Conservation (phyloP, 1,284 basidiomycete genomes). For the Ceratobasidium sp. region DNA sequence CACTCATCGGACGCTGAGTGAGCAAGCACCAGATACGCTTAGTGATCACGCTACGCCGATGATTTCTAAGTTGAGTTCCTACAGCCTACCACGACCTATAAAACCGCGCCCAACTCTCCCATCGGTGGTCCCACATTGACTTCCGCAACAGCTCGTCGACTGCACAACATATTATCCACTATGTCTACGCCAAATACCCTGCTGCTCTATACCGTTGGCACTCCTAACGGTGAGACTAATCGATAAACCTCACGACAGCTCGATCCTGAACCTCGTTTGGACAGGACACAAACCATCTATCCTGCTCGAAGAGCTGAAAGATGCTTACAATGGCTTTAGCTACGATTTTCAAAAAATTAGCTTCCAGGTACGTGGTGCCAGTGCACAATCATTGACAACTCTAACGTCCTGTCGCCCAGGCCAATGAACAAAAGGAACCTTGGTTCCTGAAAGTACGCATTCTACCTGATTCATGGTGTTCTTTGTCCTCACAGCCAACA, state of each 20-base stretch:
- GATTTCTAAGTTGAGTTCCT: neutral
- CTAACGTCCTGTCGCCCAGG: constrained; percentile 45
- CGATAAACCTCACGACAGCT: neutral
- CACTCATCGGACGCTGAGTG: constrained; percentile 15
- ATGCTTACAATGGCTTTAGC: constrained; percentile 65
- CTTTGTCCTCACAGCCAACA: neutral
- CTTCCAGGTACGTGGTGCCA: constrained; percentile 53
- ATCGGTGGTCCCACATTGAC: neutral
- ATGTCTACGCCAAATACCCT: constrained; percentile 59
- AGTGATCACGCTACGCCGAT: neutral
- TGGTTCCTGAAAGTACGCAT: constrained; percentile 63
- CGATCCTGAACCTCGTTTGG: constrained; percentile 31
- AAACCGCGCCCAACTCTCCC: neutral
- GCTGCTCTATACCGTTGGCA: constrained; percentile 69
- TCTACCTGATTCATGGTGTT: neutral
- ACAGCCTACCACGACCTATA: constrained; percentile 1
- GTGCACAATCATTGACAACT: neutral
- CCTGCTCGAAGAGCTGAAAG: constrained; percentile 76
- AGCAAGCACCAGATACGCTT: neutral
- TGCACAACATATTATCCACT: constrained; percentile 14
- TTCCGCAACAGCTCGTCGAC: neutral
- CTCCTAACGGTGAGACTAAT: constrained; percentile 68
- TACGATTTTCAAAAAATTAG: constrained; percentile 69
- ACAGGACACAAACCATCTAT: constrained; percentile 57
- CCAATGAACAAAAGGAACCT: constrained; percentile 66